Evolutionary conservation across 2,329 filamentous ascomycete species (phyloP).

Genomic region (Thielaviopsis musarum): DNA sequence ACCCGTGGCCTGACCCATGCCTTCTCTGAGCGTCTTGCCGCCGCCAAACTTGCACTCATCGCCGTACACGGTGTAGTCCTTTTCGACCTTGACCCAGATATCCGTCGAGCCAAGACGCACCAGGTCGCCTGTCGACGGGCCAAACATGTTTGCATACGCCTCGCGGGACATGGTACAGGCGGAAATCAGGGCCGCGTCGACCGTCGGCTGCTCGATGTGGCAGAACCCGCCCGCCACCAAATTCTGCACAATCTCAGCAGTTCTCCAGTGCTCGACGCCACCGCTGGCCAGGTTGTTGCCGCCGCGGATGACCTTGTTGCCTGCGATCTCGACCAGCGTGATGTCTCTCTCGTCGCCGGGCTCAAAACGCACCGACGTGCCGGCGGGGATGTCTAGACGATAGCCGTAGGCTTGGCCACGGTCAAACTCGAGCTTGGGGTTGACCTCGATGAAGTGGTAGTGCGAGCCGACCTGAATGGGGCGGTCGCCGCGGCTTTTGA

Average conservation of each 20-base stretch:
- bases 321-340: constrained; percentile 74
- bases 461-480: constrained; percentile 89
- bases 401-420: constrained; percentile 67
- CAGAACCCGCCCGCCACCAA: constrained; percentile 61
- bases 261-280: constrained; percentile 44
- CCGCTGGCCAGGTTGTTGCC: constrained; percentile 71
- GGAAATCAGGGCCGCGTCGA: constrained; percentile 36
- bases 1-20: constrained; percentile 85
- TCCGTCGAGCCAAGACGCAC: constrained; percentile 70
- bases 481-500: constrained; percentile 75
- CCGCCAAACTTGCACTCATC: constrained; percentile 94
- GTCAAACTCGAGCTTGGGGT: constrained; percentile 79
- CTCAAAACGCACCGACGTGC: constrained; percentile 85
- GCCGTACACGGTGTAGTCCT: constrained; percentile 67
- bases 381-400: constrained; percentile 75
- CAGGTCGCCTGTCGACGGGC: constrained; percentile 76
- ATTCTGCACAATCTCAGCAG: constrained; percentile 47
- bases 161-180: constrained; percentile 56
- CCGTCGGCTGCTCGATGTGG: constrained; percentile 51
- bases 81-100: constrained; percentile 81
- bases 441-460: constrained; percentile 93
- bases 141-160: constrained; percentile 78
- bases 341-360: constrained; percentile 86
- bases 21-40: constrained; percentile 82
- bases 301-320: constrained; percentile 61